phyloP scores from a whole-genome alignment of 2,329 filamentous ascomycete species.

The Claviceps capensis region DNA sequence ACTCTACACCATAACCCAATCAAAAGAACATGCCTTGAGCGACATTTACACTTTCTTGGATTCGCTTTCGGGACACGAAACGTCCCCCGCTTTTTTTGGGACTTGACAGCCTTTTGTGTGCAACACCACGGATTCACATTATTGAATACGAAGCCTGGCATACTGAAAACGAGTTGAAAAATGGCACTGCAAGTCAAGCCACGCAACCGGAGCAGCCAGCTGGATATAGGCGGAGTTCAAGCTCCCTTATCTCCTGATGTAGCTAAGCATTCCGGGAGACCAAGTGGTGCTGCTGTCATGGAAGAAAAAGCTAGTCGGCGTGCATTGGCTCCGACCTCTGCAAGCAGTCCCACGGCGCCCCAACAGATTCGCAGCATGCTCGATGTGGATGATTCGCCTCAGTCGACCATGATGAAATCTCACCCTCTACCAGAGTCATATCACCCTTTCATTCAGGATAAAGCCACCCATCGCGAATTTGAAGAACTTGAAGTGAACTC shows the following conservation, averaged over 20 bases:
- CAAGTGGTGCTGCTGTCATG: conserved; percentile 17
- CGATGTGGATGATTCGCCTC: conserved; percentile 35
- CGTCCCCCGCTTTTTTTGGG: conserved; percentile 14
- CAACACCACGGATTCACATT: conserved; percentile 8
- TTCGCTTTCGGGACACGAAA: conserved; percentile 7
- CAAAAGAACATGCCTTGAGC: conserved; percentile 23
- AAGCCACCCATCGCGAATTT: conserved; percentile 1
- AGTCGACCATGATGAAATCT: conserved; percentile 27
- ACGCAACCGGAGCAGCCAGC: conserved; percentile 35
- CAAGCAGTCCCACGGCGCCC: conserved; percentile 9
- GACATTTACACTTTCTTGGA: conserved; percentile 35
- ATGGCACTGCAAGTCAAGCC: conserved; percentile 29
- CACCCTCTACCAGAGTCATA: conserved; percentile 36
- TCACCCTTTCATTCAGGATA: conserved; percentile 14
- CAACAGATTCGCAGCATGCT: conserved; percentile 39
- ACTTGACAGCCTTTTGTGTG: conserved; percentile 14
- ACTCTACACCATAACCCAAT: conserved; percentile 9
- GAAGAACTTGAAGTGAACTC: background rate
- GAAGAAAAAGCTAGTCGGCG: conserved; percentile 7
- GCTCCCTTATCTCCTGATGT: background rate
- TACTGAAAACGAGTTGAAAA: conserved; percentile 21
- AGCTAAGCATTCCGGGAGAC: conserved; percentile 16
- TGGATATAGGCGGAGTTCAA: conserved; percentile 22
- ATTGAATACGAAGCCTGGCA: background rate
- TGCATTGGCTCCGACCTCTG: conserved; percentile 4